A percentile compares a stretch with the other conserved stretches of the same genome.
Evolutionary conservation across 2,329 filamentous ascomycete genomes (phyloP).

Genomic region (Fusarium protoensiforme): DNA sequence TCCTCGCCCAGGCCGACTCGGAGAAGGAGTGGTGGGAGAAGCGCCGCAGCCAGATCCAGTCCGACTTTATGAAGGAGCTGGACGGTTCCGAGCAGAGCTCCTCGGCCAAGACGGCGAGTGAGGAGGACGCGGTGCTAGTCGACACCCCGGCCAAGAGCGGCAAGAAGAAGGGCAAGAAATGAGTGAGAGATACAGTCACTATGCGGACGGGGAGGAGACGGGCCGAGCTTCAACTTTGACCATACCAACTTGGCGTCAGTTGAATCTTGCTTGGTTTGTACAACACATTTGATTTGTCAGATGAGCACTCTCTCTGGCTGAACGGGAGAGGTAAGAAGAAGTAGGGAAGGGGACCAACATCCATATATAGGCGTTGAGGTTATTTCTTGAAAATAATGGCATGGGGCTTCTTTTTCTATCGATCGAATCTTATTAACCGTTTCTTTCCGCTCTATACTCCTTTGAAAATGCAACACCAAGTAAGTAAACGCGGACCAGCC

Average conservation of each 20-base stretch:
- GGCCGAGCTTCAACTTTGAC: neutral
- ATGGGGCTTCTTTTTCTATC: conserved; percentile 35
- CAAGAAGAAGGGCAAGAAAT: conserved; percentile 69
- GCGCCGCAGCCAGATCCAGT: conserved; percentile 77
- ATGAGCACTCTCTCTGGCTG: neutral
- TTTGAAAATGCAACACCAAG: conserved; percentile 36
- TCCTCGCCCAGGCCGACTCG: conserved; percentile 74
- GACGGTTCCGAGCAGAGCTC: conserved; percentile 68
- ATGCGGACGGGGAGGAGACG: neutral
- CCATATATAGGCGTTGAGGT: conserved; percentile 23
- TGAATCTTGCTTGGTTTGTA: conserved; percentile 10
- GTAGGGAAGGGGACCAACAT: conserved; percentile 3
- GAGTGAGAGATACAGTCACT: neutral
- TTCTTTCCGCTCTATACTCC: conserved; percentile 23
- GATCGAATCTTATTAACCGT: conserved; percentile 14
- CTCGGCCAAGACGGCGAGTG: conserved; percentile 50
- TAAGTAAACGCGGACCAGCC: conserved; percentile 27
- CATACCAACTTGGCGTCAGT: neutral
- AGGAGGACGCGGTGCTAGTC: conserved; percentile 74
- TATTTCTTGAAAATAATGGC: conserved; percentile 31
- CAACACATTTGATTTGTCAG: conserved; percentile 14
- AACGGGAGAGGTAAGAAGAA: neutral
- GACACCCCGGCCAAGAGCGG: conserved; percentile 68
- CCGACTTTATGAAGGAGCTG: conserved; percentile 86
- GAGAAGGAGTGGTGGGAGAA: conserved; percentile 96